Percentiles rank a stretch among this genome's conserved stretches.
Conservation (phyloP, 495 filamentous ascomycete species). For the Xylaria scruposa region DNA sequence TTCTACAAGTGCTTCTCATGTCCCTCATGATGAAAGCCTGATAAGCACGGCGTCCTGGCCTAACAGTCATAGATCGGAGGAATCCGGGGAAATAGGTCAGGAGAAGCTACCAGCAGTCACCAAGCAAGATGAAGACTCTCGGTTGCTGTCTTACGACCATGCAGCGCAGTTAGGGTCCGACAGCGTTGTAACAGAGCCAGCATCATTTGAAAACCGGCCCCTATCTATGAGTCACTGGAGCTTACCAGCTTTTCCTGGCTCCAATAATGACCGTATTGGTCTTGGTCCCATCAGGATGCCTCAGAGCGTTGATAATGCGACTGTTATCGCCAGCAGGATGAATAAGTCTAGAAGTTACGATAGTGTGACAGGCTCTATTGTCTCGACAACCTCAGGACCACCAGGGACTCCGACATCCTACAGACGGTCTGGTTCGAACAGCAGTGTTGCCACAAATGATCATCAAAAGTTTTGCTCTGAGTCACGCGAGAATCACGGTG, state of each 20-base stretch:
- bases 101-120: background rate
- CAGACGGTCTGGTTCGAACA: background rate
- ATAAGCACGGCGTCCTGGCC: too few relatives aligned
- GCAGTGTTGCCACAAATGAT: background rate
- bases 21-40: background rate
- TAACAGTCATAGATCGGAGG: background rate
- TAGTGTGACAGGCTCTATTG: background rate
- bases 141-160: background rate
- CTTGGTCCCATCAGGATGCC: background rate
- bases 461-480: background rate
- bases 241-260: background rate
- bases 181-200: background rate
- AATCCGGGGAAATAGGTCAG: background rate
- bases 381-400: background rate
- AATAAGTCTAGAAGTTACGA: background rate
- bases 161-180: background rate
- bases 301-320: background rate
- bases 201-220: background rate
- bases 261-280: background rate
- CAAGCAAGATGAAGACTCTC: background rate
- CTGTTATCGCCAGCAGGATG: background rate
- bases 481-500: background rate
- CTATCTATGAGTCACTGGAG: background rate
- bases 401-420: background rate
- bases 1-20: too few relatives aligned